Conservation (phyloP, 2,329 filamentous ascomycete genomes). For the Colletotrichum chrysophilum region DNA sequence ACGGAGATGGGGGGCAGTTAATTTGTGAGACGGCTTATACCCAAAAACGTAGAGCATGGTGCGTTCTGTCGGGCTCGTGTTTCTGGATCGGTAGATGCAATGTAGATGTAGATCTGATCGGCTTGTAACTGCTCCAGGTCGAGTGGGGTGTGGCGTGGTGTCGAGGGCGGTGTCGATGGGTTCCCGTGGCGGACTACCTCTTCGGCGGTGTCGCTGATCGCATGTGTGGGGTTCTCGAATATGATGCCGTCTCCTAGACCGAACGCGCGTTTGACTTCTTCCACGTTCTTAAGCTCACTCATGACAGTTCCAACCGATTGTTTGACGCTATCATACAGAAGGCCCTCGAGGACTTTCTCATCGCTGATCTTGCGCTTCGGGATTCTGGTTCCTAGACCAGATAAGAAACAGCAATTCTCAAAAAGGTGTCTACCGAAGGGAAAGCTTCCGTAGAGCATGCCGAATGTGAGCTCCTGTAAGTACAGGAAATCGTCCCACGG, state of each 20-base stretch:
- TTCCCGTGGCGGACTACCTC: slow-evolving; percentile 31
- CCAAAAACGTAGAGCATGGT: slow-evolving; percentile 39
- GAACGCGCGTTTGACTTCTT: slow-evolving; percentile 25
- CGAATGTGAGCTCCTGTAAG: slow-evolving; percentile 26
- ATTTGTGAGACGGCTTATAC: slow-evolving; percentile 54
- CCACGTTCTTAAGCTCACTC: slow-evolving; percentile 28
- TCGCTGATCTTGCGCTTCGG: slow-evolving; percentile 18
- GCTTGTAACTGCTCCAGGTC: slow-evolving; percentile 29
- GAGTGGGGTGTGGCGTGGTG: not conserved
- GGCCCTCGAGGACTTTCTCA: slow-evolving; percentile 34
- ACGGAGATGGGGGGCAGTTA: slow-evolving; percentile 46
- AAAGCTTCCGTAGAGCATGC: slow-evolving; percentile 25
- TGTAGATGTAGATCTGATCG: slow-evolving; percentile 27
- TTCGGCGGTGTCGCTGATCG: slow-evolving; percentile 28
- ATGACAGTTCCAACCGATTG: slow-evolving; percentile 34
- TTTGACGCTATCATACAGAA: slow-evolving; percentile 31
- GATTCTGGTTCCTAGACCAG: slow-evolving; percentile 22
- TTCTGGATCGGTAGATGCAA: slow-evolving; percentile 18
- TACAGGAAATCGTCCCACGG: slow-evolving; percentile 31
- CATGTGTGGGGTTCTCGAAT: slow-evolving; percentile 35
- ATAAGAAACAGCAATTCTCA: slow-evolving; percentile 28
- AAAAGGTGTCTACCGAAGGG: slow-evolving; percentile 29
- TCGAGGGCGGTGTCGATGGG: slow-evolving; percentile 19
- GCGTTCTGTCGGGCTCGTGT: not conserved
- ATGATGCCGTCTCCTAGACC: slow-evolving; percentile 32